A percentile compares a stretch with the other conserved stretches of the same genome.
Conservation (phyloP, 139 green algal genomes). For the Klebsormidium nitens region DNA sequence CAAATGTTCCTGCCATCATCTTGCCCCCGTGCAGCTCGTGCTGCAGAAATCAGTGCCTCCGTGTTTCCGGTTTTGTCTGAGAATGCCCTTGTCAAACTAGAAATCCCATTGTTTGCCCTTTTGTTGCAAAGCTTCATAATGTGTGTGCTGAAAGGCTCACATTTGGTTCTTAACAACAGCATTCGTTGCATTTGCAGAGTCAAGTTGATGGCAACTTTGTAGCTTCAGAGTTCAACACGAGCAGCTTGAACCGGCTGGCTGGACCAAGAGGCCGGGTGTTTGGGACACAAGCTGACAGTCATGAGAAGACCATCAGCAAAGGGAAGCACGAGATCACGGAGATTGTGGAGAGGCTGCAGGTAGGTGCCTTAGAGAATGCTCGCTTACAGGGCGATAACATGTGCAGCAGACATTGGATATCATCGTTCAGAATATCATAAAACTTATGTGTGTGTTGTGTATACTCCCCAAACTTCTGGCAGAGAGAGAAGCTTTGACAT, state of each 20-base stretch:
- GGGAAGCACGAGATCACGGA: slow-evolving; percentile 60
- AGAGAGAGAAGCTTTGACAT: no score
- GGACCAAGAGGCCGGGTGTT: slow-evolving; percentile 64
- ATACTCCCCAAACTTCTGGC: no score
- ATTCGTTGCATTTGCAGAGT: slow-evolving; percentile 17
- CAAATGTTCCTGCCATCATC: no score
- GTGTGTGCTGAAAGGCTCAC: background rate
- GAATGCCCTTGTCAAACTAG: background rate
- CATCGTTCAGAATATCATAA: no score
- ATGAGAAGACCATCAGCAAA: slow-evolving; percentile 68
- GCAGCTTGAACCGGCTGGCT: slow-evolving; percentile 41
- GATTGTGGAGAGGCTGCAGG: slow-evolving; percentile 75
- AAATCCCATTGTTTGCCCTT: background rate
- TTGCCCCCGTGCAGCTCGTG: no score
- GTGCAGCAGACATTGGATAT: no score
- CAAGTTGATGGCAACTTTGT: slow-evolving; percentile 78
- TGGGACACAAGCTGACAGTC: slow-evolving; percentile 67
- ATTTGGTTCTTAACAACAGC: background rate
- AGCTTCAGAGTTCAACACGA: slow-evolving; percentile 52
- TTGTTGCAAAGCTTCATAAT: background rate
- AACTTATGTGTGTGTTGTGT: no score
- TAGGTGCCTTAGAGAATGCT: no score
- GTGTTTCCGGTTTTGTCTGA: slow-evolving; percentile 7
- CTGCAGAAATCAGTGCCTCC: no score
- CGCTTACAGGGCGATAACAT: no score